Evolutionary conservation across 306 rosid species (phyloP).

Genomic region (Casuarina equisetifolia): DNA sequence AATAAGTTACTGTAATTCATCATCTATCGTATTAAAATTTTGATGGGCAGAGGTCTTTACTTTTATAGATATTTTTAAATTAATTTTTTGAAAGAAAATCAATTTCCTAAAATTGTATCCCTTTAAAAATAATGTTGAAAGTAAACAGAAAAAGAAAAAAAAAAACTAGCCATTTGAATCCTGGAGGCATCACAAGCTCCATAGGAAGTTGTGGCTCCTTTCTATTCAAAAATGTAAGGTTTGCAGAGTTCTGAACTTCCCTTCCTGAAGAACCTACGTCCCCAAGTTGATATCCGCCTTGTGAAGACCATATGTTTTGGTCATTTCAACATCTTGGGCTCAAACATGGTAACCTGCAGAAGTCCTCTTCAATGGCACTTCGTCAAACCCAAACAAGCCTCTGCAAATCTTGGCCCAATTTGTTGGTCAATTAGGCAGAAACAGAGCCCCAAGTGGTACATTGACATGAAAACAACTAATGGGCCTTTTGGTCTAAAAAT

Average conservation of each 20-base stretch:
- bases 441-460: neutral
- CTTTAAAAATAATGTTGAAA: too few species aligned
- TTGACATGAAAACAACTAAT: neutral
- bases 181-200: too few species aligned
- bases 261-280: neutral
- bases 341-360: neutral
- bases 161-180: neutral
- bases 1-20: too few species aligned
- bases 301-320: neutral
- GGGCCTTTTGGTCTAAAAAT: neutral
- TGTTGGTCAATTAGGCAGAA: neutral
- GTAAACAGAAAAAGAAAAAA: too few species aligned
- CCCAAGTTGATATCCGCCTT: neutral
- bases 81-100: too few species aligned
- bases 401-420: neutral
- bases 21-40: too few species aligned
- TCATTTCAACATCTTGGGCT: neutral
- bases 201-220: neutral
- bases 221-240: neutral
- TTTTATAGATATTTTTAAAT: too few species aligned
- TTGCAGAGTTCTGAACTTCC: neutral
- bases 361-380: neutral
- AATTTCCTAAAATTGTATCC: too few species aligned
- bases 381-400: neutral
- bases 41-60: too few species aligned